phyloP scores from a whole-genome alignment of 108 stramenopile genomes.

The Pelagomonas calceolata region DNA sequence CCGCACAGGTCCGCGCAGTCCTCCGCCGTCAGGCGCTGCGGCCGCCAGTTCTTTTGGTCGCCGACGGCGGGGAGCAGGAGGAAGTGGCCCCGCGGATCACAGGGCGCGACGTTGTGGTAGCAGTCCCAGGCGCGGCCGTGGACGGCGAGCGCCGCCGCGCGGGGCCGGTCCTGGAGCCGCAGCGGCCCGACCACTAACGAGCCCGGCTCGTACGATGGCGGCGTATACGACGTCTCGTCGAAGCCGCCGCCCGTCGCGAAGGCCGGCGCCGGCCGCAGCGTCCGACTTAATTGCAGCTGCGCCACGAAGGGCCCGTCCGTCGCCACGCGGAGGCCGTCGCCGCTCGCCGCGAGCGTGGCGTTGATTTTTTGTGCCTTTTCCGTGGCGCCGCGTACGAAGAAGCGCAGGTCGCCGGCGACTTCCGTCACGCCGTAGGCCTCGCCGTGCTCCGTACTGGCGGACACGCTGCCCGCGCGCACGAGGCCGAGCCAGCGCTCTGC shows the following conservation, averaged over 20 bases:
- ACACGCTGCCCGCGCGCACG: no score
- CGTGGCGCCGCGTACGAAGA: no score
- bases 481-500: no score
- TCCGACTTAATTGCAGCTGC: slow-evolving; percentile 47
- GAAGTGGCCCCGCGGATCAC: slow-evolving; percentile 48
- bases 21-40: slow-evolving; percentile 24
- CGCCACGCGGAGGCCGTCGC: no score
- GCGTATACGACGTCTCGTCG: slow-evolving; percentile 19
- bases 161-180: slow-evolving; percentile 25
- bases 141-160: slow-evolving; percentile 32
- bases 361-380: no score
- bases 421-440: no score
- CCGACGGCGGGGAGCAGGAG: slow-evolving; percentile 33
- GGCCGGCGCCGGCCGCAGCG: slow-evolving; percentile 45
- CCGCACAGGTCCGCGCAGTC: slow-evolving; percentile 41
- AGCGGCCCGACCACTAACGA: slow-evolving; percentile 45
- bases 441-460: no score
- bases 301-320: slow-evolving; percentile 29
- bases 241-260: slow-evolving; percentile 15
- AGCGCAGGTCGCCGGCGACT: no score
- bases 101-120: slow-evolving; percentile 43
- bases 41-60: slow-evolving; percentile 37
- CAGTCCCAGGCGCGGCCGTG: slow-evolving; percentile 12
- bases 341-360: no score
- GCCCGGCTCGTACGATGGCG: slow-evolving; percentile 40